Percentiles rank a stretch among this genome's conserved stretches.
phyloP scores from a whole-genome alignment of 2,329 filamentous ascomycete species.

The Botryotinia narcissicola region DNA sequence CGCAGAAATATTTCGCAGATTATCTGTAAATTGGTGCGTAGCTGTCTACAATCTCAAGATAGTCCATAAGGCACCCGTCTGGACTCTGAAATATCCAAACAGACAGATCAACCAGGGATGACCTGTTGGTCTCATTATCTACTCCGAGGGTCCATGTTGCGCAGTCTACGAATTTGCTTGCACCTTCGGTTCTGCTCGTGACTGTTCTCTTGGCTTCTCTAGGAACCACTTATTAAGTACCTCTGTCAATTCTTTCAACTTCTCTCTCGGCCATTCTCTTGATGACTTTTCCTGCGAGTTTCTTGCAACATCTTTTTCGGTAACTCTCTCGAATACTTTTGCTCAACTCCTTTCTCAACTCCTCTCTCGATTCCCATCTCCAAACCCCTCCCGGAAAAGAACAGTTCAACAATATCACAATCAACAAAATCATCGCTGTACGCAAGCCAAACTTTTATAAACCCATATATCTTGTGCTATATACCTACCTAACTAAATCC shows the following conservation, averaged over 20 bases:
- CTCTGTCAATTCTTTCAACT: background rate
- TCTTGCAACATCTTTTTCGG: fast-evolving
- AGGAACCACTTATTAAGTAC: too few relatives aligned
- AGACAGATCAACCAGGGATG: too few relatives aligned
- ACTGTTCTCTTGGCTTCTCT: background rate
- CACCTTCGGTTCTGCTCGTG: background rate
- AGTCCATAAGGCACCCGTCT: fast-evolving
- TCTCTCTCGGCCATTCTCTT: background rate
- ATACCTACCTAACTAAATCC: background rate
- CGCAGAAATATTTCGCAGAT: too few relatives aligned
- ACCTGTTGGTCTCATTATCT: background rate
- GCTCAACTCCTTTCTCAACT: too few relatives aligned
- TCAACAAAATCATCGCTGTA: background rate
- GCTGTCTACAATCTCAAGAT: too few relatives aligned
- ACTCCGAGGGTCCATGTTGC: background rate
- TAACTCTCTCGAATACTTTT: background rate
- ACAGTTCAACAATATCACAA: background rate
- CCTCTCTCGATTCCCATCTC: background rate
- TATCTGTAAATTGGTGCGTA: too few relatives aligned
- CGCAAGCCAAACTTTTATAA: background rate
- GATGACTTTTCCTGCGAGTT: too few relatives aligned
- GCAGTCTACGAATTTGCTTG: background rate
- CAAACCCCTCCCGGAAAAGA: background rate
- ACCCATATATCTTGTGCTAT: background rate
- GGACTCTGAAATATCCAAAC: too few relatives aligned